Percentiles rank a stretch among this genome's conserved stretches.
Conservation (phyloP, 768 basidiomycete genomes). For the Hericium erinaceus region DNA sequence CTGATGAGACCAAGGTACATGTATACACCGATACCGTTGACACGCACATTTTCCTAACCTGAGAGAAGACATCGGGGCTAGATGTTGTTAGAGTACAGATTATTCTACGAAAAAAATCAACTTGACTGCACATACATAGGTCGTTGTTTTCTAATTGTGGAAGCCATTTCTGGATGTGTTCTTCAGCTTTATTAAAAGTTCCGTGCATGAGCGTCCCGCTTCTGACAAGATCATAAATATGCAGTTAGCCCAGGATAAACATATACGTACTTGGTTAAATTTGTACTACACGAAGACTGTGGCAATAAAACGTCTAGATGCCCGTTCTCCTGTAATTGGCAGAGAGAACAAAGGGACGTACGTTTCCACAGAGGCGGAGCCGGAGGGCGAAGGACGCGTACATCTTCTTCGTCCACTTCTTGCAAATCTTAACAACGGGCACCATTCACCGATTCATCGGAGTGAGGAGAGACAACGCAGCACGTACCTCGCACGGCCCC, state of each 20-base stretch:
- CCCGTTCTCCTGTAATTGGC: background rate
- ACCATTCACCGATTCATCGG: background rate
- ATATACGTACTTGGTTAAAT: background rate
- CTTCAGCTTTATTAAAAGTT: background rate
- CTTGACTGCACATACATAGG: background rate
- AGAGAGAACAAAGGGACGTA: background rate
- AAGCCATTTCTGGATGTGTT: too few relatives aligned
- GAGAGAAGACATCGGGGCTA: too few relatives aligned
- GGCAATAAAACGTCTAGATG: background rate
- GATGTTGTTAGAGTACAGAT: background rate
- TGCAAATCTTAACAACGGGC: background rate
- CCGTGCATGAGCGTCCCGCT: background rate
- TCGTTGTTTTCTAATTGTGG: background rate
- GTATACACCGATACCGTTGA: too few relatives aligned
- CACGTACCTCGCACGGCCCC: conserved; percentile 45
- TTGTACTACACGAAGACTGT: background rate
- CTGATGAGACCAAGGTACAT: background rate
- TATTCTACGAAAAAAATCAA: background rate
- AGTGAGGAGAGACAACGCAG: background rate
- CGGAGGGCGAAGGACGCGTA: background rate
- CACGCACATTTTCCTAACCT: too few relatives aligned
- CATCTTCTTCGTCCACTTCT: background rate
- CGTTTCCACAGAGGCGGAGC: background rate
- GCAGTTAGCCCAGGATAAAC: background rate
- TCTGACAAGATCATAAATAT: background rate